Evolutionary conservation across 2,329 filamentous ascomycete genomes (phyloP), one percentile per base, ranked within the genome.

Genomic region (Eurotiales sp.): DNA sequence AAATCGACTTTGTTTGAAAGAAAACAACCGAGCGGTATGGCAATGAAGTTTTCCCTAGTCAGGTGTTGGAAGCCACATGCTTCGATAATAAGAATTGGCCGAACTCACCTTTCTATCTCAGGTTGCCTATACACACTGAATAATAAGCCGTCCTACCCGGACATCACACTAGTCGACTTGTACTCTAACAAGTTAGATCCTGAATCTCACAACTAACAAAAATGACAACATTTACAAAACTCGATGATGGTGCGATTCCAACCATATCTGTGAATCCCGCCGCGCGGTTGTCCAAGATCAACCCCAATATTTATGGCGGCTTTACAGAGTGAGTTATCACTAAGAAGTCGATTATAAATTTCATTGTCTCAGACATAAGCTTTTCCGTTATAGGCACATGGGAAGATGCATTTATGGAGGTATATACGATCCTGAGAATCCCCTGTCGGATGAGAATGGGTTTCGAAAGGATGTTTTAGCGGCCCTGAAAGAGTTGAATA

Each of bases 381-480:
- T 36, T 15, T 15, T 11, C 34, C 19, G 14, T 40, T 34, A 30
- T 58, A 89, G 86, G 61, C 89, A 93, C 70, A 93, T 93, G 88
- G 88, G 88, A 61, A 83, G 88, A 55, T 93, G 88, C 74, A 90
- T 93, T 64, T 92, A 93, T 66, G 87, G 87, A 56, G 88, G 89
- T 57, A 86, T 93, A 64, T 92, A 90, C 70, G 88, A 92, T 59
- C 88, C 87, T 1, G 80, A 78, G 29, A 90, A 84, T 66, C 72
- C 82, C 3, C 77, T 90, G n/a, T 84, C 86, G 2, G 87, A 91
- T 59, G 76, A 82, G 49, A 76, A 87, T 57, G 88, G 88, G 37
- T 92, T 89, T 72, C 84, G 88, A 34, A 88, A 79, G 58, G 88
- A 93, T 69, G 88, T 93, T 37, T 80, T 93, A 21, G 78, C 81